Base-by-base conservation (phyloP, 2,329 filamentous ascomycete species). In the Colletotrichum destructivum region DNA sequence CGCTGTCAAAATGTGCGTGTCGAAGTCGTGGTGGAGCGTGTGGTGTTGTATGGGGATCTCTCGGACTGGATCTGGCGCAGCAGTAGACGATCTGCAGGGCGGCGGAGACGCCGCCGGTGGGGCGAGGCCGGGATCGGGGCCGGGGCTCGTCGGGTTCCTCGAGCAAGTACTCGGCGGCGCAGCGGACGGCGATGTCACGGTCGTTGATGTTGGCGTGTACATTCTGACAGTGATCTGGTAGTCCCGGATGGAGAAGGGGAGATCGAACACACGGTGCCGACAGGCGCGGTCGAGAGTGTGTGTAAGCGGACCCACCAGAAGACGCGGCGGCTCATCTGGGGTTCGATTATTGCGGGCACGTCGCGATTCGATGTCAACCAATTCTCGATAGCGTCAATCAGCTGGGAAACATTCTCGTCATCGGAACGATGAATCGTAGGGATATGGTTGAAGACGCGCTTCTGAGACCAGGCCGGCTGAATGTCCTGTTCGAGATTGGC, bases 251-350 rank as follows among this genome's bases (percentile, higher is more conserved):
- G 76, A 79, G 8, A 70, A 69, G 0, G 79, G 78, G 6, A 79
- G 72, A 31, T 78, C 76, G 51, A 77, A 76, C 8, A 75, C 74
- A 26, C 23, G 23, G 75, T 75, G 67, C 77, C 73, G 47, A 79
- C 75, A 13, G 76, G 23, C 72, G 9, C 78, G 75, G 63, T 79
- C 78, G 15, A 80, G 54, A 5, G 69, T 73, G 54, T 80, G 23
- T 26, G 23, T 26, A 79, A 2, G 78, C 78, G 15, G 75, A 79
- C 78, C 79, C 23, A 26, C 3, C 23, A 80, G 69, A 80, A 80
- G 26, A 78, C 74, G 18, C 79, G 72, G 2, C 79, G 75, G 5
- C 77, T 75, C 12, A 75, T 44, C 62, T 80, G 78, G 23, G 23
- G 2, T 23, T 23, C 23, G 23, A 23, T 23, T 3, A 23, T 3